Evolutionary conservation across 2,329 filamentous ascomycete species (phyloP).

Genomic region (Orbilia ellipsospora): DNA sequence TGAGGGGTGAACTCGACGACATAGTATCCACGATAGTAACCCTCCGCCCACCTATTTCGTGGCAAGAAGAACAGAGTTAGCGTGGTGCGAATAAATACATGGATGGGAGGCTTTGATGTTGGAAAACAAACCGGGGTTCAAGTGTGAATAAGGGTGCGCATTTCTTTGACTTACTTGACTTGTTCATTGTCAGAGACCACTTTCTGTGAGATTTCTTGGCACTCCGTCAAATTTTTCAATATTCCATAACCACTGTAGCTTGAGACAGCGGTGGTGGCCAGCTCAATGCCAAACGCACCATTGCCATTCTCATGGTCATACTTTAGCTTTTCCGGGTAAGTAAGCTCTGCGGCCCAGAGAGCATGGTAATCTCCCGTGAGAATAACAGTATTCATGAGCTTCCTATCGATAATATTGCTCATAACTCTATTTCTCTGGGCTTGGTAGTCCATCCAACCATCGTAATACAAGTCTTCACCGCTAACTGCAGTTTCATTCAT

Average conservation of each 20-base stretch:
- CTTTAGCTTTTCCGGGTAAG: conserved; percentile 50
- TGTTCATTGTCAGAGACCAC: conserved; percentile 51
- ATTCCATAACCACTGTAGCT: conserved; percentile 56
- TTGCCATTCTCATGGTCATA: conserved; percentile 55
- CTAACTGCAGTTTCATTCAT: conserved; percentile 60
- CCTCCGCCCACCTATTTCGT: conserved; percentile 56
- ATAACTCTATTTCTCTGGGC: conserved; percentile 55
- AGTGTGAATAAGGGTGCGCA: conserved; percentile 15
- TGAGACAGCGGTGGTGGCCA: conserved; percentile 56
- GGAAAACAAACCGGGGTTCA: conserved; percentile 25
- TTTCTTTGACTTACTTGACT: conserved; percentile 50
- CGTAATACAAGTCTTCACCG: conserved; percentile 55
- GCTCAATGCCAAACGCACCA: conserved; percentile 56
- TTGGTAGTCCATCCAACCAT: conserved; percentile 57
- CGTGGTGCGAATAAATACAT: conserved; percentile 17
- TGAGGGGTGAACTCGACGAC: conserved; percentile 54
- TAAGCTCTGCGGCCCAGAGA: conserved; percentile 56
- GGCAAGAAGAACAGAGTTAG: conserved; percentile 30
- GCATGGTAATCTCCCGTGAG: conserved; percentile 57
- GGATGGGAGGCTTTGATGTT: conserved; percentile 29
- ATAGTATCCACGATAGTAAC: conserved; percentile 56
- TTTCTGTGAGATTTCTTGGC: conserved; percentile 39
- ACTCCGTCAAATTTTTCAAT: conserved; percentile 35
- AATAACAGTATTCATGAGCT: conserved; percentile 54
- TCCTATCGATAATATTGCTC: conserved; percentile 55